Percentiles rank a stretch among this genome's conserved stretches.
Conservation (phyloP, 257 asterid species). For the Nicotiana noctiflora region DNA sequence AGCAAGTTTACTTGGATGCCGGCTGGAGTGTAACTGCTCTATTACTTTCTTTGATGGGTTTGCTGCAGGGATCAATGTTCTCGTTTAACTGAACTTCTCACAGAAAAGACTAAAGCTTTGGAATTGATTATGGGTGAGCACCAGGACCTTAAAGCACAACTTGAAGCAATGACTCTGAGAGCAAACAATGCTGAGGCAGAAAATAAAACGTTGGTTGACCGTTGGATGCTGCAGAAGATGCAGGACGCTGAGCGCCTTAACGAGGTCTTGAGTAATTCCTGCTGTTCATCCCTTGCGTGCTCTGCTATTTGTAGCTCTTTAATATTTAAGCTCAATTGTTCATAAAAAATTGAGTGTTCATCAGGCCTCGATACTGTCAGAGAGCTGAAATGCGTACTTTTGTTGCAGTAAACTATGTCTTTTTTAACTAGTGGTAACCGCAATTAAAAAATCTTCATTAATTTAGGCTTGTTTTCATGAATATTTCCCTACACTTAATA, state of each 20-base stretch:
- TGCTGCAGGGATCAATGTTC: slow-evolving; percentile 76
- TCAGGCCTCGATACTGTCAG: not conserved
- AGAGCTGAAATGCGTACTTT: not conserved
- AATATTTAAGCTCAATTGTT: not conserved
- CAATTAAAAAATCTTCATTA: not conserved
- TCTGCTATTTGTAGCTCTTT: not conserved
- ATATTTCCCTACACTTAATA: not conserved
- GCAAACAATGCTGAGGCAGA: slow-evolving; percentile 72
- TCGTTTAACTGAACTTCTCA: slow-evolving; percentile 46
- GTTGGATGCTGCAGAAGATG: slow-evolving; percentile 91
- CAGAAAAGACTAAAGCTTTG: slow-evolving; percentile 78
- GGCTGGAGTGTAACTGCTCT: not conserved
- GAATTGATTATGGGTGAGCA: slow-evolving; percentile 78
- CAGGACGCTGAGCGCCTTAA: slow-evolving; percentile 89
- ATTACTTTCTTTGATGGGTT: not conserved
- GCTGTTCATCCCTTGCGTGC: not conserved
- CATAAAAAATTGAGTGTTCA: not conserved
- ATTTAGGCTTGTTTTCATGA: not conserved
- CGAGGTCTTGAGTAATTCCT: slow-evolving; percentile 45
- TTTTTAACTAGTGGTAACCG: not conserved
- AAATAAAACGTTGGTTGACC: slow-evolving; percentile 78
- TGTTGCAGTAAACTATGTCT: not conserved
- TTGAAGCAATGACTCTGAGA: slow-evolving; percentile 54
- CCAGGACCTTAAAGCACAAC: slow-evolving; percentile 58
- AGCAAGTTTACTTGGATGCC: not conserved